Base-by-base conservation (phyloP, 805 yeast genomes). In the Saccharomyces jurei region DNA sequence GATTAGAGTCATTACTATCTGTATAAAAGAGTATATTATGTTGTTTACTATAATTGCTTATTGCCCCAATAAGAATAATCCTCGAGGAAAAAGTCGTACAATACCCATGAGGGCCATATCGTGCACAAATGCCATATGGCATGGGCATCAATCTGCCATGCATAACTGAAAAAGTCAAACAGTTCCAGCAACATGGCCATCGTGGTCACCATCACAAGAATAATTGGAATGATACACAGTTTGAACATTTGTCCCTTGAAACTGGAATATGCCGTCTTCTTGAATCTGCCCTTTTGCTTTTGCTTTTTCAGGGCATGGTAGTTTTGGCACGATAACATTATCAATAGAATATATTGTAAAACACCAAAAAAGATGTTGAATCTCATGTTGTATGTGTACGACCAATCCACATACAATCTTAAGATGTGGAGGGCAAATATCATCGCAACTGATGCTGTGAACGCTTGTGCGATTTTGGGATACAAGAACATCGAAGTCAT, bases 51-150 rank as follows among this genome's bases (percentile, higher is more conserved):
- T 25, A 36, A 17, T 36, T 36, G 22, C 4, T 17, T 36, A 21
- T 36, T 36, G 13, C 44, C 44, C 44, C 44, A 36, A 17, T 36
- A 36, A 25, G 13, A 57, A 47, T 71, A 79, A 54, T 81, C 85
- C 31, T 66, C 64, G 4, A 76, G 66, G 70, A 81, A 75, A 61
- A 80, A 86, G 46, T 79, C 80, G 67, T 86, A 91, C 81, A 96
- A 81, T 57, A 80, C 78, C 55, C 81, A 72, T 0, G 92, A 82
- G 0, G 98, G 98, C 64, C 89, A 68, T 1, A 91, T 83, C 0
- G 99, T 94, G 22, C 88, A 81, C 28, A 87, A 77, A 68, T 94
- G 99, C 99, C 99, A 94, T 44, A 92, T 64, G 0, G 97, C 82
- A 70, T 94, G 99, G 0, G 97, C 96, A 71, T 94, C 99, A 0